Percentiles rank a stretch among this genome's conserved stretches.
Conservation (phyloP, 805 yeast genomes). For the Candida arabinofermentans region DNA sequence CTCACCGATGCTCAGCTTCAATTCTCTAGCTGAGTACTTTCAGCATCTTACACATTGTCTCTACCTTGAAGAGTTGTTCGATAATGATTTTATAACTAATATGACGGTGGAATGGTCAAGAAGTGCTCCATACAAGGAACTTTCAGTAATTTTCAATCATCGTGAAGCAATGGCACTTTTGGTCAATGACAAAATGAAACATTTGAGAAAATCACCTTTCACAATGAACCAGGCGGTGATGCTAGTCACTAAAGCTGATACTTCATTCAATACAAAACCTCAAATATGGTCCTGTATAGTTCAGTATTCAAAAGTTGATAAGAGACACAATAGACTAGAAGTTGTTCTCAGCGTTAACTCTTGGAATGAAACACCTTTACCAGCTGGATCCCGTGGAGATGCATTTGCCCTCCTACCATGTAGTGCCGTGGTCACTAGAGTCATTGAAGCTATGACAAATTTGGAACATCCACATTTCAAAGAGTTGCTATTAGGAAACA, state of each 20-base stretch:
- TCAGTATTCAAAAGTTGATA: slow-evolving; percentile 27
- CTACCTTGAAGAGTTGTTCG: slow-evolving; percentile 57
- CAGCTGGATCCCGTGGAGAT: slow-evolving; percentile 25
- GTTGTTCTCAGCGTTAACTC: slow-evolving; percentile 48
- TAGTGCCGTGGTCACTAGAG: slow-evolving; percentile 59
- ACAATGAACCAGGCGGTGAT: slow-evolving; percentile 54
- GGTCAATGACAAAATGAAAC: slow-evolving; percentile 47
- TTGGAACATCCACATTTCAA: slow-evolving; percentile 51
- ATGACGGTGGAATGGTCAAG: slow-evolving; percentile 43
- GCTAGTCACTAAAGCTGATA: slow-evolving; percentile 42
- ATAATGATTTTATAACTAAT: slow-evolving; percentile 42
- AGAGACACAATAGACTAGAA: slow-evolving; percentile 19
- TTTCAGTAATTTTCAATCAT: slow-evolving; percentile 39
- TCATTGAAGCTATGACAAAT: slow-evolving; percentile 61
- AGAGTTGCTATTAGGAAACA: slow-evolving; percentile 26
- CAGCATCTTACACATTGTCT: slow-evolving; percentile 57
- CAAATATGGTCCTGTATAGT: slow-evolving; percentile 60
- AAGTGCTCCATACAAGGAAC: slow-evolving; percentile 29
- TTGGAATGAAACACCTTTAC: slow-evolving; percentile 46
- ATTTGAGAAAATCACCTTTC: slow-evolving; percentile 57
- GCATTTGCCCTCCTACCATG: slow-evolving; percentile 49
- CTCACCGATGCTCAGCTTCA: slow-evolving; percentile 33
- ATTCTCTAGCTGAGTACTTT: slow-evolving; percentile 48
- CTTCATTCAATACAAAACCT: slow-evolving; percentile 28
- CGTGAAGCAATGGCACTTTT: slow-evolving; percentile 46